phyloP scores from a whole-genome alignment of 768 basidiomycete genomes.

The Mycena olivaceomarginata region DNA sequence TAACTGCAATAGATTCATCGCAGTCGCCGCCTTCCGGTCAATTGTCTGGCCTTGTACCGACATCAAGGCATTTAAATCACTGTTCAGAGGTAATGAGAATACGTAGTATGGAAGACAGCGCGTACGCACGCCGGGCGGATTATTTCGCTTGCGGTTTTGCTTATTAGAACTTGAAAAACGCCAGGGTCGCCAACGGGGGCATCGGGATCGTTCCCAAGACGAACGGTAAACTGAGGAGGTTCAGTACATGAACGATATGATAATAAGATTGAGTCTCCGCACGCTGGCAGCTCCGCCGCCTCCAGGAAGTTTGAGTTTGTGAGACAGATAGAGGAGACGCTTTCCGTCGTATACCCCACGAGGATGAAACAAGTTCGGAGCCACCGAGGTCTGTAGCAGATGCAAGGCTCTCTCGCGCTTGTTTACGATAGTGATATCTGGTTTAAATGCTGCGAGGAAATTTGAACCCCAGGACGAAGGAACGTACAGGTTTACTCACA shows the following conservation, averaged over 20 bases:
- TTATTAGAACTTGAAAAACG: constrained; percentile 54
- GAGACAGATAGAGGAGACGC: constrained; percentile 62
- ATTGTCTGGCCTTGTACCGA: constrained; percentile 19
- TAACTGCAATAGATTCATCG: constrained; percentile 69
- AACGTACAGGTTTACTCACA: constrained; percentile 24
- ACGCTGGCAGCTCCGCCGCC: constrained; percentile 52
- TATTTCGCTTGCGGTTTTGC: constrained; percentile 58
- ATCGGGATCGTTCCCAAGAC: constrained; percentile 51
- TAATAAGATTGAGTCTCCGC: neutral
- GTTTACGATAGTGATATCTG: constrained; percentile 46
- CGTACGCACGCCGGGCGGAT: constrained; percentile 62
- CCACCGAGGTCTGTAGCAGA: constrained; percentile 60
- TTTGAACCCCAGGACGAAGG: neutral
- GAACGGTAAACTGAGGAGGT: constrained; percentile 57
- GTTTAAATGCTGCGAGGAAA: constrained; percentile 44
- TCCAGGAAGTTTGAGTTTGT: constrained; percentile 49
- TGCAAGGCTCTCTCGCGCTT: constrained; percentile 58
- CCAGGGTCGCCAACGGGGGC: constrained; percentile 51
- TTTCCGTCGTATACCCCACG: constrained; percentile 68
- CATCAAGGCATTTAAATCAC: constrained; percentile 53
- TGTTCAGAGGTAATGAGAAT: constrained; percentile 30
- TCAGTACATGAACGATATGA: neutral
- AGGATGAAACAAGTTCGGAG: constrained; percentile 61
- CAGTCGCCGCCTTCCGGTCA: constrained; percentile 55
- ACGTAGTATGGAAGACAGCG: neutral